These are phyloP conservation scores for Cladobotryum mycophilum DNA, from an alignment of 2,329 filamentous ascomycete species.

Conservation along the genomic window DNA sequence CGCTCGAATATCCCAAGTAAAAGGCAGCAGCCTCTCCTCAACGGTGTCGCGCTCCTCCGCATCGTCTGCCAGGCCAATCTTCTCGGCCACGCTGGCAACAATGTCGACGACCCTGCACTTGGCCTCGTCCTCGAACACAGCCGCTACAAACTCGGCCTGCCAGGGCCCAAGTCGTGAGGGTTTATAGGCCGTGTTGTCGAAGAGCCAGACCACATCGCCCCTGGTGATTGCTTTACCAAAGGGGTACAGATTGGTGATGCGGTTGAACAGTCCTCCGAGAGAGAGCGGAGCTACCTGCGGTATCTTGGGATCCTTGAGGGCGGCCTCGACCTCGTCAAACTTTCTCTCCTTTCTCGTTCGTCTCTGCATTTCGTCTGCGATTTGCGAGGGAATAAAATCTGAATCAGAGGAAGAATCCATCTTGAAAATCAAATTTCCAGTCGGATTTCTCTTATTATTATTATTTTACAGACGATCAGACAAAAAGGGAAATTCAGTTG, in stretches of 20 bases:
- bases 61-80: constrained; percentile 58
- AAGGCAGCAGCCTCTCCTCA: constrained; percentile 64
- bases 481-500: too few species aligned
- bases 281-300: constrained; percentile 16
- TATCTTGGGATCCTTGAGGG: constrained; percentile 32
- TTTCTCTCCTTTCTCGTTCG: constrained; percentile 42
- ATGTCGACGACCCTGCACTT: constrained; percentile 61
- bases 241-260: constrained; percentile 49
- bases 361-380: constrained; percentile 41
- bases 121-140: constrained; percentile 69
- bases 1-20: constrained; percentile 69
- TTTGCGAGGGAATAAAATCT: constrained; percentile 20
- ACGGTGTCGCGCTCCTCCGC: constrained; percentile 55
- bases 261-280: constrained; percentile 38
- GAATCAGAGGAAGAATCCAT: constrained; percentile 19
- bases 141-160: constrained; percentile 78
- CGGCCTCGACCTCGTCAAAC: constrained; percentile 46
- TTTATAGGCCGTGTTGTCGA: constrained; percentile 83
- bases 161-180: constrained; percentile 46
- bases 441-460: neutral
- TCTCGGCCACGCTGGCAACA: constrained; percentile 63
- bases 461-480: too few species aligned
- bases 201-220: constrained; percentile 74
- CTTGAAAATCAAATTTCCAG: constrained; percentile 12
- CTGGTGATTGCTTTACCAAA: constrained; percentile 53